Conservation (phyloP, 2,329 filamentous ascomycete species). For the Emydomyces testavorans region DNA sequence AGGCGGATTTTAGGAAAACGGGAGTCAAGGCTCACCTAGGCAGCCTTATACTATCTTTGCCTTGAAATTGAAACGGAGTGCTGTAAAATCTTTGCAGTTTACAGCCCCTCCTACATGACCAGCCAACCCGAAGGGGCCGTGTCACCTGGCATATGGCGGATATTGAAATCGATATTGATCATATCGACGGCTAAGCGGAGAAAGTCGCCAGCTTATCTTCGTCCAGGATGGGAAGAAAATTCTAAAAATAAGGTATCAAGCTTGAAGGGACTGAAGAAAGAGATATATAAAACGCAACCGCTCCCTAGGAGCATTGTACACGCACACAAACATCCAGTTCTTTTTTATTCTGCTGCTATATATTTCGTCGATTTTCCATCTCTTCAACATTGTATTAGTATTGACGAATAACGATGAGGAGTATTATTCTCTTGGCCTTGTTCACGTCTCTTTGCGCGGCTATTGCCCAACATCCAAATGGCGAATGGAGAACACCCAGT, state of each 20-base stretch:
- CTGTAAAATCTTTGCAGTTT: background rate
- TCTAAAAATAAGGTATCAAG: background rate
- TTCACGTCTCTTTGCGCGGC: constrained; percentile 5
- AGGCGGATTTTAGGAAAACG: too few relatives aligned
- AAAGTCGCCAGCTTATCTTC: background rate
- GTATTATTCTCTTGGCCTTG: background rate
- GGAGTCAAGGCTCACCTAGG: too few relatives aligned
- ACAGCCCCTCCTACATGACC: background rate
- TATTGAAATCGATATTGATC: background rate
- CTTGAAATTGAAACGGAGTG: too few relatives aligned
- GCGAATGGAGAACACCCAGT: background rate
- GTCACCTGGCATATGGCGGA: too few relatives aligned
- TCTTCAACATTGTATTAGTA: too few relatives aligned
- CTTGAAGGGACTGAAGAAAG: background rate
- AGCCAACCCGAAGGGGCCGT: too few relatives aligned
- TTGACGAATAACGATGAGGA: constrained; percentile 2
- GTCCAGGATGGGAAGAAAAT: background rate
- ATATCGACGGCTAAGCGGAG: background rate
- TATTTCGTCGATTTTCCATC: too few relatives aligned
- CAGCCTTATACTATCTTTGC: too few relatives aligned
- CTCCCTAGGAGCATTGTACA: too few relatives aligned
- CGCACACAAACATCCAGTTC: too few relatives aligned
- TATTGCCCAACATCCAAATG: background rate
- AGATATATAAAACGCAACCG: background rate
- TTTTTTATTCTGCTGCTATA: too few relatives aligned